Evolutionary conservation across 176 grass and related monocot genomes (phyloP).

Genomic region (Juncus effusus): DNA sequence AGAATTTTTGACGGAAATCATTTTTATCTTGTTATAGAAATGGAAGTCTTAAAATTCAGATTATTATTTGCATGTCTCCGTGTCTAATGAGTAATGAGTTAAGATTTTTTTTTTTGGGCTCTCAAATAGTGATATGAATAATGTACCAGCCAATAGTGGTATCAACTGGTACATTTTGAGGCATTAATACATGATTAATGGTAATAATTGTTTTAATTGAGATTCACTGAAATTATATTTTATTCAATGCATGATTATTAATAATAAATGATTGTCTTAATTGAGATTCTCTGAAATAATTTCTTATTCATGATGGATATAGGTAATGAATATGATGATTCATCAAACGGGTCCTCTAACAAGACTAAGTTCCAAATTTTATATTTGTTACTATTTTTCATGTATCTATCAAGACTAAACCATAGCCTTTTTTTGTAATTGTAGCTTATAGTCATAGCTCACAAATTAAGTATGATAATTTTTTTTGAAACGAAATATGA

Average conservation of each 20-base stretch:
- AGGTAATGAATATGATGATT: slow-evolving; percentile 26
- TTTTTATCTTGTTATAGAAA: too few relatives aligned
- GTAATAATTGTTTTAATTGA: neutral
- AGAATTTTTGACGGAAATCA: too few relatives aligned
- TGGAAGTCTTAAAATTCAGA: too few relatives aligned
- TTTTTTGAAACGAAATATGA: too few relatives aligned
- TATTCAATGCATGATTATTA: slow-evolving; percentile 1
- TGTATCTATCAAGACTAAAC: too few relatives aligned
- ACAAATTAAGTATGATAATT: too few relatives aligned
- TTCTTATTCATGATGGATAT: slow-evolving; percentile 19
- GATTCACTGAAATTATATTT: slow-evolving; percentile 3
- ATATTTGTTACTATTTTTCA: slow-evolving; percentile 1
- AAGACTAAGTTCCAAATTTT: slow-evolving; percentile 24
- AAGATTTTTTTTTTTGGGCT: too few relatives aligned
- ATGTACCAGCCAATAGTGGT: neutral
- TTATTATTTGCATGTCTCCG: too few relatives aligned
- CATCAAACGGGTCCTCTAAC: neutral
- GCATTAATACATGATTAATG: neutral
- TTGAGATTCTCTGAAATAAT: slow-evolving; percentile 11
- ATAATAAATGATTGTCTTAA: neutral
- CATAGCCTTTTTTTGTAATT: too few relatives aligned
- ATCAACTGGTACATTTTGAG: neutral
- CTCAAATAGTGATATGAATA: neutral
- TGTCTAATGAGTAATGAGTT: too few relatives aligned
- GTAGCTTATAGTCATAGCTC: too few relatives aligned